Evolutionary conservation across 441 rosid species (phyloP).

Genomic region (Metrosideros polymorpha): DNA sequence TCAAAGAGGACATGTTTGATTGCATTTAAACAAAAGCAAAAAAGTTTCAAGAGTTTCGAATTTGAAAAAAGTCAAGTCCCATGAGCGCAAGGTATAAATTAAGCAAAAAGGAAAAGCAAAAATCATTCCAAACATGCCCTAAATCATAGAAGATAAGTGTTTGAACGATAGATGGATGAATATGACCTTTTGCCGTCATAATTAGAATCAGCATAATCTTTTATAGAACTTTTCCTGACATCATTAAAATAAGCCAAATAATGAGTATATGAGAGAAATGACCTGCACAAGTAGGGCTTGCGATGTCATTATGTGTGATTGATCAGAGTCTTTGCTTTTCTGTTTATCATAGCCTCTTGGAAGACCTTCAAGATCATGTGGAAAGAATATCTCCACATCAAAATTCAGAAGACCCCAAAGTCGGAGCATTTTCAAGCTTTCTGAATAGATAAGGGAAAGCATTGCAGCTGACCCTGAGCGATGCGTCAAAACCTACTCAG

Average conservation of each 20-base stretch:
- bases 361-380: slow-evolving; percentile 37
- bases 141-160: neutral
- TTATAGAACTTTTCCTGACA: neutral
- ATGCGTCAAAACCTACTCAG: slow-evolving; percentile 53
- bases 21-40: neutral
- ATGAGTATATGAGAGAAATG: neutral
- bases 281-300: slow-evolving; percentile 43
- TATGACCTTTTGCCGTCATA: neutral
- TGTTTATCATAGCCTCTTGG: slow-evolving; percentile 57
- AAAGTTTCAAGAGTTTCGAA: neutral
- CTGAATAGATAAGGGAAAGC: slow-evolving; percentile 49
- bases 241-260: neutral
- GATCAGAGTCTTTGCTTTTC: slow-evolving; percentile 54
- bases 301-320: slow-evolving; percentile 38
- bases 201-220: neutral
- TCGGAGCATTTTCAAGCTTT: slow-evolving; percentile 53
- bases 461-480: slow-evolving; percentile 53
- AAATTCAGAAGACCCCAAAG: slow-evolving; percentile 46
- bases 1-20: neutral
- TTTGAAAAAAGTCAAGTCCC: neutral
- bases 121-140: neutral
- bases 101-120: neutral
- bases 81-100: neutral
- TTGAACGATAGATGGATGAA: neutral
- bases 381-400: slow-evolving; percentile 52